Base-by-base conservation (phyloP, 306 rosid species). In the Purshia tridentata region DNA sequence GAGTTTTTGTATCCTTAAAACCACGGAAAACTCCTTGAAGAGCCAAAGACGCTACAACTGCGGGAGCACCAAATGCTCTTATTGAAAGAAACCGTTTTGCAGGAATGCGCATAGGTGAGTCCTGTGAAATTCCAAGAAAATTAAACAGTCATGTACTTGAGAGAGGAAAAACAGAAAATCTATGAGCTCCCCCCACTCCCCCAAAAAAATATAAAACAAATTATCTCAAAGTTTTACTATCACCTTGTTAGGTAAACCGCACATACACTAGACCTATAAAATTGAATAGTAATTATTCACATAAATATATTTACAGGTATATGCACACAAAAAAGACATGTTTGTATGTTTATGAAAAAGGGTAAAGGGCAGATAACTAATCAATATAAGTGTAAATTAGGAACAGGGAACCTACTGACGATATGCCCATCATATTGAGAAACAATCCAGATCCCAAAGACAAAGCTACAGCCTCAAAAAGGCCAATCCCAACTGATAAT, bases 1-100 rank as follows among this genome's bases (percentile, higher is more conserved):
- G 96, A 65, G 96, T 94, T 83, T 83, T 85, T 40, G 99, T 94
- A 80, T 94, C 99, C 86, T 88, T 94, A 79, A 91, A 94, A 69
- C 99, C 99, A 73, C 97, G 97, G 73, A 94, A 94, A 82, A 94
- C 85, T 66, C 99, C 99, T 80, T 94, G 99, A 73, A 91, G 96
- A 71, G 99, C 96, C 91, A 94, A 84, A 72, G 97, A 88, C 29
- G 85, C 91, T 55, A 91, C 99, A 65, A 90, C 99, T 54, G 99
- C 99, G 44, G 99, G 99, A 83, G 99, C 99, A 73, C 99, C 99
- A 70, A 91, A 9, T 39, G 99, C 95, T 67, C 99, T 86, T 72
- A 94, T 80, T 46, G 88, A 78, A 52, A 94, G 97, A 80, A 87
- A 94, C 41, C 48, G 84, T 41, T 77, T 86, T 13, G 99, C 93